Conservation (phyloP, 768 basidiomycete genomes). For the Phaffia tasmanica region DNA sequence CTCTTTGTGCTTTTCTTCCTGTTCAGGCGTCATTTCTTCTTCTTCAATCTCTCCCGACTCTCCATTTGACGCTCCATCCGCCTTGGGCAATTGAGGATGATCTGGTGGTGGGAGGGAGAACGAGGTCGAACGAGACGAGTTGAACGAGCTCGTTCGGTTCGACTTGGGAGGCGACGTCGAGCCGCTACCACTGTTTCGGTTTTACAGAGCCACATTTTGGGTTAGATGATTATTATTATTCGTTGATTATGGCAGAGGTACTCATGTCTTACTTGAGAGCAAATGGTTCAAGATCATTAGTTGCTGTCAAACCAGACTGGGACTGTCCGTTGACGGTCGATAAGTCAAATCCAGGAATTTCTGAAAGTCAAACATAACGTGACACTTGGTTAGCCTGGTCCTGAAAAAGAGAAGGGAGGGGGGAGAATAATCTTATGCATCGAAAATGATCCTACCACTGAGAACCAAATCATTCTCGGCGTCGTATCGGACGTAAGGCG, state of each 20-base stretch:
- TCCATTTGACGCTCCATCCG: not conserved
- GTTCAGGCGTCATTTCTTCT: conserved; percentile 25
- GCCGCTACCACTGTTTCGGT: not conserved
- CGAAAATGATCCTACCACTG: conserved; percentile 50
- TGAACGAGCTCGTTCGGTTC: not conserved
- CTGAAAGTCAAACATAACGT: conserved; percentile 39
- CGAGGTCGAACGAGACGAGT: conserved; percentile 23
- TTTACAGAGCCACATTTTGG: not conserved
- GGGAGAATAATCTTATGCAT: no score
- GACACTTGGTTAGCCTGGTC: not conserved
- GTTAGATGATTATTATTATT: not conserved
- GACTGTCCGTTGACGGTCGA: conserved; percentile 34
- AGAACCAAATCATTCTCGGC: conserved; percentile 40
- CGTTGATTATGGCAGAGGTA: conserved; percentile 42
- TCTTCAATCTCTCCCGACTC: conserved; percentile 20
- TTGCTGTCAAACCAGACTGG: conserved; percentile 48
- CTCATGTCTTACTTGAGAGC: conserved; percentile 59
- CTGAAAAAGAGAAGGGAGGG: not conserved
- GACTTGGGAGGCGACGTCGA: conserved; percentile 10
- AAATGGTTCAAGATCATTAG: conserved; percentile 1
- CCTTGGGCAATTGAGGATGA: not conserved
- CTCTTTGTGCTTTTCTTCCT: conserved; percentile 24
- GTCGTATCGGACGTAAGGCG: conserved; percentile 66
- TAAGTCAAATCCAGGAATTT: conserved; percentile 72
- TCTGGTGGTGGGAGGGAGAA: conserved; percentile 22